phyloP scores from a whole-genome alignment of 306 rosid species.

The Sophora flavescens region DNA sequence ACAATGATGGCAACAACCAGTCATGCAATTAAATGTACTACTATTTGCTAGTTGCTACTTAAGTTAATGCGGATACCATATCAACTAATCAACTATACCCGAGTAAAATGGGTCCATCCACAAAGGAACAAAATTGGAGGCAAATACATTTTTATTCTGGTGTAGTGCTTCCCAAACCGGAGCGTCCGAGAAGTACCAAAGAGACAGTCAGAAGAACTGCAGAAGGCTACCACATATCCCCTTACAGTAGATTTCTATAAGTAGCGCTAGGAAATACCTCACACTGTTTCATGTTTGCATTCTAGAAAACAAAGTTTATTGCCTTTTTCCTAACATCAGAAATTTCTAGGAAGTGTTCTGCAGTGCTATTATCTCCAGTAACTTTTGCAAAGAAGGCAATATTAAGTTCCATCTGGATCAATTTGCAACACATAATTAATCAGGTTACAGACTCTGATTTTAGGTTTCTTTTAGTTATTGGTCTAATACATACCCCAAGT shows the following conservation, averaged over 20 bases:
- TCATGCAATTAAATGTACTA: background rate
- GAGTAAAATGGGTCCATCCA: constrained; percentile 86
- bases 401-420: constrained; percentile 84
- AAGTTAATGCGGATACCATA: constrained; percentile 21
- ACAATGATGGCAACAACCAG: constrained; percentile 6
- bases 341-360: constrained; percentile 58
- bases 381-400: constrained; percentile 78
- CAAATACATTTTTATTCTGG: constrained; percentile 74
- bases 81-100: constrained; percentile 52
- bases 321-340: constrained; percentile 72
- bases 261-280: constrained; percentile 49
- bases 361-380: constrained; percentile 59
- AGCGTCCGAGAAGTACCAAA: constrained; percentile 56
- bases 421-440: constrained; percentile 33
- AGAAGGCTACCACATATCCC: constrained; percentile 20
- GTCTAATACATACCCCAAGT: constrained; percentile 67
- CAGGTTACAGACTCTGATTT: constrained; percentile 33
- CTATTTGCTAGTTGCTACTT: background rate
- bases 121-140: constrained; percentile 89
- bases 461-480: constrained; percentile 31
- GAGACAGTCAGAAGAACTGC: constrained; percentile 35
- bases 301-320: constrained; percentile 79
- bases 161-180: constrained; percentile 65
- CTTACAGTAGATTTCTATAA: constrained; percentile 17
- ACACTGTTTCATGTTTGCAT: constrained; percentile 71